Evolutionary conservation across 2,329 filamentous ascomycete genomes (phyloP).

Genomic region (Trichoderma endophyticum): DNA sequence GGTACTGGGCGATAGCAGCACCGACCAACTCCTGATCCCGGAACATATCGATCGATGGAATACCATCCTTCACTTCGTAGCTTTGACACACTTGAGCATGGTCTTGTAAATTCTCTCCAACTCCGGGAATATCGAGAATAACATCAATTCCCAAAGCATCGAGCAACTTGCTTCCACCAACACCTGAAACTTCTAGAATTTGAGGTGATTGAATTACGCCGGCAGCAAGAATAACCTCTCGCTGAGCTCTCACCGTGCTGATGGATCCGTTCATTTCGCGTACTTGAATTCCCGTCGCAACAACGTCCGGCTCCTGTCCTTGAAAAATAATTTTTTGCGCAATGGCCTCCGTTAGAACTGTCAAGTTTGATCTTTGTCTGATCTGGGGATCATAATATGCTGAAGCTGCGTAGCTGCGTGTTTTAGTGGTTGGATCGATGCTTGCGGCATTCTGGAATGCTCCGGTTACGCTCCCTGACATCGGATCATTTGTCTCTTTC

Average conservation of each 20-base stretch:
- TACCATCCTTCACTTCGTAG: neutral
- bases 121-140: neutral
- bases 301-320: neutral
- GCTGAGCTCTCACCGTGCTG: neutral
- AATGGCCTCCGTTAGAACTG: neutral
- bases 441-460: neutral
- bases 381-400: neutral
- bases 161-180: neutral
- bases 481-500: neutral
- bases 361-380: neutral
- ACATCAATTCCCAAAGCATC: neutral
- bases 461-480: neutral
- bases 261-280: neutral
- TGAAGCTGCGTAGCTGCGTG: neutral
- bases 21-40: neutral
- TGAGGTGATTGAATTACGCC: neutral
- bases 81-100: neutral
- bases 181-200: neutral
- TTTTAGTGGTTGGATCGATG: neutral
- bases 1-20: neutral
- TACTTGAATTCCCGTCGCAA: neutral
- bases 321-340: neutral
- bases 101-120: neutral
- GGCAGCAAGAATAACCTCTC: neutral
- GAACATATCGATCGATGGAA: neutral